Evolutionary conservation across 2,329 filamentous ascomycete genomes (phyloP).

Genomic region (Ophiostoma perfectum): DNA sequence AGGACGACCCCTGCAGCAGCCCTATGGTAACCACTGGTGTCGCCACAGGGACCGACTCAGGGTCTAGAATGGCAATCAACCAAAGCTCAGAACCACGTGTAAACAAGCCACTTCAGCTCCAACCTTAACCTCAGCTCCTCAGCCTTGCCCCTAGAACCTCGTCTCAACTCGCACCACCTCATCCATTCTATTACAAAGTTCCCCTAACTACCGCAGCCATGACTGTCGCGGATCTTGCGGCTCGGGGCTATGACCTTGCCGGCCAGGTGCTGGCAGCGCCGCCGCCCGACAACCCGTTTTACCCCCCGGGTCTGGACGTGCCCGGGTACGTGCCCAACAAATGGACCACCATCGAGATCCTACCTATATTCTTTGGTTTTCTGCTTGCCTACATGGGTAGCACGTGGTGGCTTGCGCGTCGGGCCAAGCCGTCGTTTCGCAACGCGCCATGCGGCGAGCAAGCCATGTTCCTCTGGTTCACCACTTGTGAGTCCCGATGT

Average conservation of each 20-base stretch:
- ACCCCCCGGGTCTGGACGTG: constrained; percentile 41
- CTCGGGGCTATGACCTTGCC: background rate
- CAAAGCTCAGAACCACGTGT: background rate
- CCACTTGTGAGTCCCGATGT: constrained; percentile 42
- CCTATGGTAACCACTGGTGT: background rate
- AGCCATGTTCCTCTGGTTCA: constrained; percentile 49
- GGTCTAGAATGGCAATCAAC: background rate
- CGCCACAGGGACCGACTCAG: background rate
- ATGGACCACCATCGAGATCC: constrained; percentile 36
- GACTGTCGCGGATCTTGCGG: background rate
- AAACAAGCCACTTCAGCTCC: background rate
- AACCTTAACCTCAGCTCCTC: background rate
- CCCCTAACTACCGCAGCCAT: background rate
- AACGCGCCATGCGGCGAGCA: constrained; percentile 37
- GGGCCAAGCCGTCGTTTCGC: constrained; percentile 24
- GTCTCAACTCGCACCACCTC: background rate
- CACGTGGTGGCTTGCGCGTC: constrained; percentile 31
- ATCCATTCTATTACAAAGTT: background rate
- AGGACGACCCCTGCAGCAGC: background rate
- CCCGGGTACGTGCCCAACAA: constrained; percentile 44
- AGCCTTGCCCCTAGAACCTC: background rate
- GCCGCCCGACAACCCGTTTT: constrained; percentile 44
- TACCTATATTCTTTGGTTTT: constrained; percentile 37
- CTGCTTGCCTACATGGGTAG: constrained; percentile 36
- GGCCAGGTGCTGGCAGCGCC: background rate